Evolutionary conservation across 176 grass and related monocot species (phyloP).

Genomic region (Triticum timopheevii): DNA sequence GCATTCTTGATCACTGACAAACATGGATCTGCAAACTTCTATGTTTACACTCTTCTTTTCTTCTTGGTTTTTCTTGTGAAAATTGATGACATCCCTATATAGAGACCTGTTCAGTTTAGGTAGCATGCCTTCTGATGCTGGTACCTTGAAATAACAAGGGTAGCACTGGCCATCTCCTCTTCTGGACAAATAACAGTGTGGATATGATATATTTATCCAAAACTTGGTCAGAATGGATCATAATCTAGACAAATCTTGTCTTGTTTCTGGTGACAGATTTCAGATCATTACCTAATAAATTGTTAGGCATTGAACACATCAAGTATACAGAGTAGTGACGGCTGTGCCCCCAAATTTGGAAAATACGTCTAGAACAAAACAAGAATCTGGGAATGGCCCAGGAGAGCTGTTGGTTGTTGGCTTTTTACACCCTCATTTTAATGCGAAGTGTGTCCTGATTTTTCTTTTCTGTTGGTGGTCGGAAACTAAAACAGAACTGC

Average conservation of each 20-base stretch:
- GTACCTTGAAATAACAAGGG: not conserved
- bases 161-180: not conserved
- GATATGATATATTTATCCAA: not conserved
- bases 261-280: not conserved
- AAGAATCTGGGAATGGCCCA: not conserved
- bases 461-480: no score
- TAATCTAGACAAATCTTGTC: not conserved
- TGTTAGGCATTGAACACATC: not conserved
- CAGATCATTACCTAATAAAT: not conserved
- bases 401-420: not conserved
- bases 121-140: not conserved
- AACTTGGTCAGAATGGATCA: not conserved
- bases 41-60: not conserved
- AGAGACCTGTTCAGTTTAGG: not conserved
- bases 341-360: not conserved
- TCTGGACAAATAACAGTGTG: not conserved
- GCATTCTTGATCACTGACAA: not conserved
- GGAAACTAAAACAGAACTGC: not conserved
- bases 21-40: not conserved
- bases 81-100: not conserved
- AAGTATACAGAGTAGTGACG: not conserved
- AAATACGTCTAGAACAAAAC: not conserved
- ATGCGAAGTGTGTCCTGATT: not conserved
- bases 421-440: not conserved
- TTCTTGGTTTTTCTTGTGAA: not conserved